Evolutionary conservation across 2,329 filamentous ascomycete species (phyloP), one percentile per base, ranked within the genome.

Genomic region (Cladophialophora yegresii): DNA sequence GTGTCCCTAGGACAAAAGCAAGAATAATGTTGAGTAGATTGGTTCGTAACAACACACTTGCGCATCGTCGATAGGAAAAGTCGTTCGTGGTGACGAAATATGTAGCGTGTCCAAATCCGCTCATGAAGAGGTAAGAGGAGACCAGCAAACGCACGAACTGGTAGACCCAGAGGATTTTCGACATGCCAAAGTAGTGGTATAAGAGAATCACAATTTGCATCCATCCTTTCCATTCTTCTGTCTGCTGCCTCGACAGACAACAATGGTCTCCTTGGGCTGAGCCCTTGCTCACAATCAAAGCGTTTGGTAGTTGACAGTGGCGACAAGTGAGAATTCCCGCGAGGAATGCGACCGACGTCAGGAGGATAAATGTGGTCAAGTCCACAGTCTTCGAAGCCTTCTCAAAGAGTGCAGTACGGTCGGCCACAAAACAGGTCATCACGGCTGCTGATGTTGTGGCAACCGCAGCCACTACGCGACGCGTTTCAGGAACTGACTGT

Each of bases 161-260:
- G 74, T 87, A 85, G 33, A 85, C 79, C 71, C 80, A 80, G 4
- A 85, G 73, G 2, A 76, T 72, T 65, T 77, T 77, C 6, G 81
- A 83, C 28, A 81, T 82, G 22, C 82, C 80, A 36, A 84, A 83
- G 73, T 85, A 88, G 65, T 86, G 82, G 70, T 86, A 88, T 12
- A 85, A 75, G 20, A 87, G 74, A 50, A 84, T 77, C 20, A 81
- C 74, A 13, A 80, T 78, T 67, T 88, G 85, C 83, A 89, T 86
- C 79, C 85, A 83, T 1, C 87, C 87, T 75, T 88, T 89, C 81
- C 85, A 87, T 72, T 89, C 87, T 66, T 88, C 81, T 0, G 83
- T 84, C 68, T 88, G 84, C 53, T 82, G 78, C 57, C 85, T 79
- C 0, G 82, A 79, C 4, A 88, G 75, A 59, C 84, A 82, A 45